Evolutionary conservation across 164 flowering plant species (phyloP), one percentile per base, ranked within the genome.

Genomic region (Taxillus chinensis): DNA sequence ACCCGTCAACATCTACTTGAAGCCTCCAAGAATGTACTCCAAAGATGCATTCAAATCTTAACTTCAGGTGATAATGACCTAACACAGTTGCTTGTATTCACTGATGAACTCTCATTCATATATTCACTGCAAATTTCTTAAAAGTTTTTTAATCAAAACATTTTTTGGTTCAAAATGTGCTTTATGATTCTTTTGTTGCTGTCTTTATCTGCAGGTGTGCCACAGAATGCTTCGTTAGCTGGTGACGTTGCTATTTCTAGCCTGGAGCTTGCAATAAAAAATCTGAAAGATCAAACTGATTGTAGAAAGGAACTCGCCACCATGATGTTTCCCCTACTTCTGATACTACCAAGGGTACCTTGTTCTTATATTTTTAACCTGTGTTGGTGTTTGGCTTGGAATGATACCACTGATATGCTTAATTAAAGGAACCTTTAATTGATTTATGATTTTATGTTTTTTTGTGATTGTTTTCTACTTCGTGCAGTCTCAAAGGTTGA

Each of bases 301-400:
- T 68, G 59, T 73, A 64, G 65, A 10, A 64, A 70, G 58, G 73
- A 61, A 59, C 69, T 89, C 59, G 87, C 93, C 59, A 66, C 78
- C 38, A 61, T 79, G 77, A 64, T 84, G 55, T 85, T 87, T 73
- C 95, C 96, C 4, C 62, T 92, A 8, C 78, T 92, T 59, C 70
- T 92, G 41, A 67, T 90, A 67, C 60, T 76, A 41, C 95, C 87
- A 6, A 82, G 86, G 96, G 96, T 91, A 61, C 42, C 8, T 37
- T 66, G 12, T 37, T 52, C 54, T 50, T 62, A 5, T 50, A 9
- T 59, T 58, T 52, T 6, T 56, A 51, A 27, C n/a, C 5, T 54
- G 55, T 37, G 17, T 45, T n/a, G 53, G 39, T 45, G 27, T 27
- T 27, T 27, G 27, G 27, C 27, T 27, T 27, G 27, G 2, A 2